These are phyloP conservation scores for Xylariaceae sp. DNA, from an alignment of 2,329 filamentous ascomycete species.

Conservation along the genomic window DNA sequence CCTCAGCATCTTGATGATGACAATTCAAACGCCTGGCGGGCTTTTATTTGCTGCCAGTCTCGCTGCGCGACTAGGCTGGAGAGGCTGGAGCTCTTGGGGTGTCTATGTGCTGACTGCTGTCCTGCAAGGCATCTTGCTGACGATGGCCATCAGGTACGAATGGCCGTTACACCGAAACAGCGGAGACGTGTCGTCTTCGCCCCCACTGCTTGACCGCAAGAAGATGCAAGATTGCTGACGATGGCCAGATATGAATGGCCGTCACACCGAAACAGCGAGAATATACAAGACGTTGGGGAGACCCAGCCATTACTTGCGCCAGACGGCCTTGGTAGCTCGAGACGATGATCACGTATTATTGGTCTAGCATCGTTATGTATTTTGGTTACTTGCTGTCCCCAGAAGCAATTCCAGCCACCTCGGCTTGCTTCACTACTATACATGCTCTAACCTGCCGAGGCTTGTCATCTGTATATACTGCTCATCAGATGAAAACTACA, in stretches of 20 bases:
- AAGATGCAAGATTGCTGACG: no score
- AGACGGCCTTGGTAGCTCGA: conserved; percentile 34
- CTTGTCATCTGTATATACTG: conserved; percentile 4
- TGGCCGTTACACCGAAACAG: conserved; percentile 27
- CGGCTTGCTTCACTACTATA: not conserved
- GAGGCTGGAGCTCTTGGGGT: conserved; percentile 94
- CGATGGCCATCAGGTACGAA: conserved; percentile 77
- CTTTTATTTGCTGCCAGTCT: conserved; percentile 86
- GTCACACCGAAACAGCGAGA: conserved; percentile 26
- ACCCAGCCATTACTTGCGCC: conserved; percentile 36
- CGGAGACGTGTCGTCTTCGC: conserved; percentile 22
- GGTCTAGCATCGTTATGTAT: not conserved
- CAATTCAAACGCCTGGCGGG: conserved; percentile 91
- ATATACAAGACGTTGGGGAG: conserved; percentile 34
- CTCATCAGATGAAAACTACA: not conserved
- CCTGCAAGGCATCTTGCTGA: conserved; percentile 77
- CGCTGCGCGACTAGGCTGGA: conserved; percentile 69
- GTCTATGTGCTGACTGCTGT: conserved; percentile 82
- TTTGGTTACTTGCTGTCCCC: not conserved
- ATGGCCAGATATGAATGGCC: conserved; percentile 72
- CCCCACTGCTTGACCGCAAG: conserved; percentile 31
- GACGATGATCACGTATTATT: conserved; percentile 25
- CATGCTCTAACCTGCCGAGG: not conserved
- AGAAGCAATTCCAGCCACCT: not conserved
- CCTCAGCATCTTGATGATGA: conserved; percentile 95